Percentiles rank a stretch among this genome's conserved stretches.
Conservation (phyloP, 352 stramenopile species). For the Globisporangium rhizosaccharum region DNA sequence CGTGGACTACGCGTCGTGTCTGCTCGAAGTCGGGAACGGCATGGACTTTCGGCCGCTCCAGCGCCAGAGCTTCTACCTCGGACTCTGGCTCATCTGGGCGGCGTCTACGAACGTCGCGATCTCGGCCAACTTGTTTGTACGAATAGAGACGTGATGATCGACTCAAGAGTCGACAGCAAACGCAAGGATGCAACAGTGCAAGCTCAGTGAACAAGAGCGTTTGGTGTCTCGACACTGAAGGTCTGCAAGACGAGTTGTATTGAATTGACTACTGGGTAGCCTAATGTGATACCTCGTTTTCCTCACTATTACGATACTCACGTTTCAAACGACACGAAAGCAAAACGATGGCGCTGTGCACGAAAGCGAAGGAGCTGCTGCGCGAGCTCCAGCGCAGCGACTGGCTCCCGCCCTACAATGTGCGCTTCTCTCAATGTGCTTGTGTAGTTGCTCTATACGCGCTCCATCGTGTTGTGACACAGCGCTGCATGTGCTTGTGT, state of each 20-base stretch:
- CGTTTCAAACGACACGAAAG: not conserved
- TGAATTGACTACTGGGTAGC: no score
- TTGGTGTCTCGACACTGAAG: no score
- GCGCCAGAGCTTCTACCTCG: constrained; percentile 12
- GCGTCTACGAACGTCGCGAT: not conserved
- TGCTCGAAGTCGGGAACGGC: constrained; percentile 11
- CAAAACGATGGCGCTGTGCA: constrained; percentile 48
- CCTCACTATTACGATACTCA: not conserved
- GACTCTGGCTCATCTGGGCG: constrained; percentile 3
- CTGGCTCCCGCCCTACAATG: constrained; percentile 90
- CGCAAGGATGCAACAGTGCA: no score
- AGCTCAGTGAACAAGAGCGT: no score
- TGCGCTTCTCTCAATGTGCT: constrained; percentile 18
- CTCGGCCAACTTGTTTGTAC: not conserved
- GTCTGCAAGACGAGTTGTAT: no score
- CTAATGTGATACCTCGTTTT: not conserved
- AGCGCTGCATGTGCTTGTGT: not conserved
- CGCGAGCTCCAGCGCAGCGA: constrained; percentile 89
- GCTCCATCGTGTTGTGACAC: not conserved
- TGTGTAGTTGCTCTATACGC: not conserved
- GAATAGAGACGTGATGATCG: no score
- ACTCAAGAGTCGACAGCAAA: no score
- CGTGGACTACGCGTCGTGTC: constrained; percentile 19
- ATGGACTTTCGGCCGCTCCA: constrained; percentile 6
- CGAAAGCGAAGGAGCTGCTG: constrained; percentile 81